Conservation (phyloP, 495 filamentous ascomycete genomes). For the Tuber calosporum region DNA sequence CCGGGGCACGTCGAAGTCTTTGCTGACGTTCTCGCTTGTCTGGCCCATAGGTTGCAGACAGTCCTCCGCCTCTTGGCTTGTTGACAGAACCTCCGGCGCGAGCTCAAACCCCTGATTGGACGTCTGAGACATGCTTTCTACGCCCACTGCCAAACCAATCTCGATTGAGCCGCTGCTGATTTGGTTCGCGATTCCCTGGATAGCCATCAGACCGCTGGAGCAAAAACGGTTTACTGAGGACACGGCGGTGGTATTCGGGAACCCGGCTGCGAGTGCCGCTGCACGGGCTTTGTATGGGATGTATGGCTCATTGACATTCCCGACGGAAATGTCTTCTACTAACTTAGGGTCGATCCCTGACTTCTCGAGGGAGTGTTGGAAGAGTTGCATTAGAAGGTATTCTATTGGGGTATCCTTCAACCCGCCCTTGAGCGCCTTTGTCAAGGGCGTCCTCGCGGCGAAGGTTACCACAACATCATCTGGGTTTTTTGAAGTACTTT, state of each 20-base stretch:
- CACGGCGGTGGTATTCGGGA: slow-evolving; percentile 78
- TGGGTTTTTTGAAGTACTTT: slow-evolving; percentile 82
- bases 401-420: slow-evolving; percentile 94
- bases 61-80: slow-evolving; percentile 67
- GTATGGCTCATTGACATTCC: slow-evolving; percentile 83
- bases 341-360: slow-evolving; percentile 73
- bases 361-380: slow-evolving; percentile 62
- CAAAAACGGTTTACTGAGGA: slow-evolving; percentile 91
- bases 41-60: slow-evolving; percentile 96
- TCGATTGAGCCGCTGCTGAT: slow-evolving; percentile 77
- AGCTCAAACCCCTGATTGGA: slow-evolving; percentile 64
- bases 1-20: slow-evolving; percentile 76
- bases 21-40: slow-evolving; percentile 92
- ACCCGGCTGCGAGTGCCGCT: slow-evolving; percentile 81
- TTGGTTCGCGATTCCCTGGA: slow-evolving; percentile 87
- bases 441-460: slow-evolving; percentile 68
- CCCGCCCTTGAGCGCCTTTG: slow-evolving; percentile 67
- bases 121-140: slow-evolving; percentile 77
- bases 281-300: slow-evolving; percentile 85
- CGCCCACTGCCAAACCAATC: slow-evolving; percentile 76
- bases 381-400: slow-evolving; percentile 54
- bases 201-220: slow-evolving; percentile 88
- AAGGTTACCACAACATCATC: slow-evolving; percentile 94
- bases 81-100: slow-evolving; percentile 65
- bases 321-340: slow-evolving; percentile 85